phyloP scores from a whole-genome alignment of 305 asterid species.

The Fraxinus velutina region DNA sequence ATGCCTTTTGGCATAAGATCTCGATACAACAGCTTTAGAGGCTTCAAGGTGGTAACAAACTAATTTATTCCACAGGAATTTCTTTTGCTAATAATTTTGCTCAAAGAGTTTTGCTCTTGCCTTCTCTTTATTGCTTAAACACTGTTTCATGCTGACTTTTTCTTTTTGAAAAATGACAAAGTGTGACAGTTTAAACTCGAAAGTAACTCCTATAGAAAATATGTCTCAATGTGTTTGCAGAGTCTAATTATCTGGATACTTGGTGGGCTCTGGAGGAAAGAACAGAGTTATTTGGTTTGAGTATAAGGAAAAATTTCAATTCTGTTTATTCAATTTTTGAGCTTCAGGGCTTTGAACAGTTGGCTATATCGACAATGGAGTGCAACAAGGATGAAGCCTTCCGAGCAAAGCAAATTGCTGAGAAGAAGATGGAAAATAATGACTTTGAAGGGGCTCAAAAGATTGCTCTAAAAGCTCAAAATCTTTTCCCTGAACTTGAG shows the following conservation, averaged over 20 bases:
- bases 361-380: conserved; percentile 45
- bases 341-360: background rate
- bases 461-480: conserved; percentile 67
- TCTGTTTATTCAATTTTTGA: background rate
- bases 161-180: background rate
- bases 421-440: conserved; percentile 57
- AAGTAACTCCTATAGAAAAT: conserved; percentile 12
- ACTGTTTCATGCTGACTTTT: background rate
- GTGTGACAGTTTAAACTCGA: background rate
- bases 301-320: background rate
- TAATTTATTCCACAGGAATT: conserved; percentile 7
- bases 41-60: conserved; percentile 3
- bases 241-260: background rate
- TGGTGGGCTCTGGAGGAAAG: conserved; percentile 5
- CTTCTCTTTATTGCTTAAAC: conserved; percentile 5
- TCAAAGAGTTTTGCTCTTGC: background rate
- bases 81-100: background rate
- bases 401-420: conserved; percentile 78
- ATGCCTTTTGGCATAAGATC: background rate
- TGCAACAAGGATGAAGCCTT: conserved; percentile 90
- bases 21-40: background rate
- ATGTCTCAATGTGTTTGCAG: conserved; percentile 27
- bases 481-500: conserved; percentile 66
- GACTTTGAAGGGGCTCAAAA: conserved; percentile 77
- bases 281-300: background rate